phyloP scores from a whole-genome alignment of 306 rosid species.

The Sophora flavescens region DNA sequence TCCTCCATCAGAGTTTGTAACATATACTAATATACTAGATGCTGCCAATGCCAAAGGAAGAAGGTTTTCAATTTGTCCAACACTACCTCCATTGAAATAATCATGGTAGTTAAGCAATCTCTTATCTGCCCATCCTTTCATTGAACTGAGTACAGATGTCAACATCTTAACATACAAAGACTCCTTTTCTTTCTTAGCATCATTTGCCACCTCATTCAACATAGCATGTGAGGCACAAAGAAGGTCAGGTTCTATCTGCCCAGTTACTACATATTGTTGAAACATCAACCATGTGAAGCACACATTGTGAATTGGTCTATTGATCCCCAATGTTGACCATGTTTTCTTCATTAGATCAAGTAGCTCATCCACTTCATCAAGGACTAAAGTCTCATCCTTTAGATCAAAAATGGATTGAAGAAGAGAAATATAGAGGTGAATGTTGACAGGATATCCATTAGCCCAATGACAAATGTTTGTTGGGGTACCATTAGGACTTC shows the following conservation, averaged over 20 bases:
- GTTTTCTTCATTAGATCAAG: slow-evolving; percentile 90
- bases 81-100: slow-evolving; percentile 62
- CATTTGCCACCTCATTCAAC: slow-evolving; percentile 74
- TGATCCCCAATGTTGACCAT: slow-evolving; percentile 85
- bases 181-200: slow-evolving; percentile 69
- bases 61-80: slow-evolving; percentile 75
- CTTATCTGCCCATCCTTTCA: slow-evolving; percentile 80
- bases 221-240: slow-evolving; percentile 79
- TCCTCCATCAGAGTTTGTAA: slow-evolving; percentile 53
- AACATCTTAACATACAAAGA: slow-evolving; percentile 62
- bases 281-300: slow-evolving; percentile 85
- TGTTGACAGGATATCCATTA: slow-evolving; percentile 84
- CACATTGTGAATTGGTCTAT: slow-evolving; percentile 68
- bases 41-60: slow-evolving; percentile 79
- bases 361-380: slow-evolving; percentile 89
- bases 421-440: slow-evolving; percentile 74
- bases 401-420: slow-evolving; percentile 75
- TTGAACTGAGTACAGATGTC: slow-evolving; percentile 61
- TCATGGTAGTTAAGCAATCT: slow-evolving; percentile 75
- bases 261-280: slow-evolving; percentile 72
- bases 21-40: slow-evolving; percentile 60
- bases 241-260: slow-evolving; percentile 74
- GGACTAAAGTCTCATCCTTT: slow-evolving; percentile 75
- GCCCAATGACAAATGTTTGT: slow-evolving; percentile 95
- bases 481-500: slow-evolving; percentile 59